These are phyloP conservation scores for Sporothrix phasma DNA, from an alignment of 2,329 filamentous ascomycete species.

Conservation along the genomic window DNA sequence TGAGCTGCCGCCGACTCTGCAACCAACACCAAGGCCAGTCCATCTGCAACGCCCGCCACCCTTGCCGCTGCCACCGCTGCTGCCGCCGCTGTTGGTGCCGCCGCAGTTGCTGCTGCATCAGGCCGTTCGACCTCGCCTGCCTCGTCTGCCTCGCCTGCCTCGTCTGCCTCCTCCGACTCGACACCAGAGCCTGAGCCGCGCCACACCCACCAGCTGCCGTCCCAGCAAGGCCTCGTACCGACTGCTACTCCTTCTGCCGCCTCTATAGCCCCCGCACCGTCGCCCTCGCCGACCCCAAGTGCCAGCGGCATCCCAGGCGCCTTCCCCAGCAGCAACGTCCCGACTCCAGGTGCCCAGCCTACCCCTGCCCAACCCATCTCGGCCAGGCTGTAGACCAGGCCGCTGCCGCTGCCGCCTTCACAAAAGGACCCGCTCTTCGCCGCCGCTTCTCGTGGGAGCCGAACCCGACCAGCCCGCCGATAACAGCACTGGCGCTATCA, in stretches of 20 bases:
- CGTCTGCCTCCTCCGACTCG: neutral
- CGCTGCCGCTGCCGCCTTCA: neutral
- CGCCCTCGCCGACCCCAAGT: neutral
- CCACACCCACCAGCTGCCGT: neutral
- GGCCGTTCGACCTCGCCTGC: neutral
- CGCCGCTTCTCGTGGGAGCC: conserved; percentile 37
- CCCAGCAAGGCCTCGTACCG: neutral
- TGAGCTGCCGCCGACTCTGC: neutral
- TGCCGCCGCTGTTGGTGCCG: neutral
- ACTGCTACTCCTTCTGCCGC: neutral
- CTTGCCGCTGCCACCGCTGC: neutral
- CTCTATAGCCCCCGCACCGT: neutral
- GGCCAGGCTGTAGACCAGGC: neutral
- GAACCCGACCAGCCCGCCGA: conserved; percentile 22
- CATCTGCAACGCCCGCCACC: neutral
- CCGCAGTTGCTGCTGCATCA: neutral
- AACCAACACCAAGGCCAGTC: neutral
- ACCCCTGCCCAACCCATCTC: neutral
- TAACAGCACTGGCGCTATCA: neutral
- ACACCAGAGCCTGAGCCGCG: neutral
- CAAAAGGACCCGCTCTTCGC: conserved; percentile 3
- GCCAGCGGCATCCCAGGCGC: neutral
- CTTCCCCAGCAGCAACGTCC: neutral
- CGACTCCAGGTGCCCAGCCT: neutral
- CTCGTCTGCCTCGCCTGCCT: neutral